These are phyloP conservation scores for Vigna hirtella DNA, from an alignment of 306 rosid genomes.

Conservation along the genomic window DNA sequence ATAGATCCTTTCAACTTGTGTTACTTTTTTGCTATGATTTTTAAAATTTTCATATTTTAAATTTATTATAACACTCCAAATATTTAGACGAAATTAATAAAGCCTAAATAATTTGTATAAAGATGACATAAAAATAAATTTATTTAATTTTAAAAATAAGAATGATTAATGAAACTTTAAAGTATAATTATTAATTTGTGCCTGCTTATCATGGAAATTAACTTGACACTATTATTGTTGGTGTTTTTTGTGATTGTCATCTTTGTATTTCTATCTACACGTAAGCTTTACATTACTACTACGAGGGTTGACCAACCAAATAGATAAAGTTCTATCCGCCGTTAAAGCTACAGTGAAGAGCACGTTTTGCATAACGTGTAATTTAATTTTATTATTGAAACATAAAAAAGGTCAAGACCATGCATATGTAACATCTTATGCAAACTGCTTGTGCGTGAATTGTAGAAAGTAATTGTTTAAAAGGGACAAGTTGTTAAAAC, in stretches of 20 bases:
- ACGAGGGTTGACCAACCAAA: conserved; percentile 27
- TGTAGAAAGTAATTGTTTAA: too few species aligned
- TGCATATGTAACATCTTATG: background rate
- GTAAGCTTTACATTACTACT: conserved; percentile 33
- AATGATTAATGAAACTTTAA: background rate
- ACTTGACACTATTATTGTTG: background rate
- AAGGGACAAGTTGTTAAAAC: too few species aligned
- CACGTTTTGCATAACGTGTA: conserved; percentile 37
- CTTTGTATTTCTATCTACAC: background rate
- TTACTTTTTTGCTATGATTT: background rate
- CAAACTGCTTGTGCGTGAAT: too few species aligned
- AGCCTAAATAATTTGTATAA: background rate
- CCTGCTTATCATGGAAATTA: conserved; percentile 14
- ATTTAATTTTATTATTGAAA: background rate
- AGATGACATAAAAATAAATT: background rate
- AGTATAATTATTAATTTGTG: background rate
- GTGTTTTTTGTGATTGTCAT: background rate
- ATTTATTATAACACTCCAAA: background rate
- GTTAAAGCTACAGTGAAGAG: conserved; percentile 41
- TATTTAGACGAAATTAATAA: background rate
- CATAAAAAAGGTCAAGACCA: background rate
- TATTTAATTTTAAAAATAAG: background rate
- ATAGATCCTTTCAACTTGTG: background rate
- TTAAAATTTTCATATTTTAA: background rate
- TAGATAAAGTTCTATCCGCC: conserved; percentile 4